phyloP scores from a whole-genome alignment of 768 basidiomycete genomes.

The Tricholoma saponaceum region DNA sequence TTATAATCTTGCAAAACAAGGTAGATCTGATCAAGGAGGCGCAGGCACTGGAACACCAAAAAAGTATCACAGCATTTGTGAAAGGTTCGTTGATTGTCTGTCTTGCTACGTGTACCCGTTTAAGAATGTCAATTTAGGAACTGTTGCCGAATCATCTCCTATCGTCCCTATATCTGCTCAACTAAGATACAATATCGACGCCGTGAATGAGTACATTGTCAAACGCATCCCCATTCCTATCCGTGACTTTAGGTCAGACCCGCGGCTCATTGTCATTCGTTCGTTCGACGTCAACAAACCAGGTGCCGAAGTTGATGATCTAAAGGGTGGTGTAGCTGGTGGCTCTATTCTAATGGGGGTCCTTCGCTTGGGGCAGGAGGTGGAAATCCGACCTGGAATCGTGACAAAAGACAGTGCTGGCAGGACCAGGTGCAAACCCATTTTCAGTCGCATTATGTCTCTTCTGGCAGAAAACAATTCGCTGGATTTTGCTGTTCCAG shows the following conservation, averaged over 20 bases:
- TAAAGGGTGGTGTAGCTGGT: conserved; percentile 98
- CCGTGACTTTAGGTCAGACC: conserved; percentile 89
- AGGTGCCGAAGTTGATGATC: conserved; percentile 92
- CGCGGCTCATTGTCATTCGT: conserved; percentile 95
- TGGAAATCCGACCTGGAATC: conserved; percentile 96
- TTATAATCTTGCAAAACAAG: conserved; percentile 98
- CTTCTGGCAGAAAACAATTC: conserved; percentile 95
- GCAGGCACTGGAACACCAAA: conserved; percentile 93
- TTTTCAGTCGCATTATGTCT: conserved; percentile 87
- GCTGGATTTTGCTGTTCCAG: conserved; percentile 92
- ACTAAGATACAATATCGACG: conserved; percentile 98
- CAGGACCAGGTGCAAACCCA: conserved; percentile 87
- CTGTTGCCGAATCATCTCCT: conserved; percentile 94
- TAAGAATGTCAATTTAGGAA: conserved; percentile 52
- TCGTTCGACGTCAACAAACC: conserved; percentile 99
- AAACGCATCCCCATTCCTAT: conserved; percentile 93
- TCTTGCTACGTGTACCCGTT: not conserved
- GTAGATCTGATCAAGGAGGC: conserved; percentile 96
- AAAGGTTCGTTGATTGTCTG: conserved; percentile 57
- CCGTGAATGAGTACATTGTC: conserved; percentile 98
- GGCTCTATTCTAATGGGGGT: conserved; percentile 94
- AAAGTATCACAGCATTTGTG: conserved; percentile 93
- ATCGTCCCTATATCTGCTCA: conserved; percentile 99
- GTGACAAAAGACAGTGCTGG: conserved; percentile 93
- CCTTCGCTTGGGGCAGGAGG: conserved; percentile 84